Evolutionary conservation across 2,329 filamentous ascomycete genomes (phyloP).

Genomic region (Aureobasidium musti): DNA sequence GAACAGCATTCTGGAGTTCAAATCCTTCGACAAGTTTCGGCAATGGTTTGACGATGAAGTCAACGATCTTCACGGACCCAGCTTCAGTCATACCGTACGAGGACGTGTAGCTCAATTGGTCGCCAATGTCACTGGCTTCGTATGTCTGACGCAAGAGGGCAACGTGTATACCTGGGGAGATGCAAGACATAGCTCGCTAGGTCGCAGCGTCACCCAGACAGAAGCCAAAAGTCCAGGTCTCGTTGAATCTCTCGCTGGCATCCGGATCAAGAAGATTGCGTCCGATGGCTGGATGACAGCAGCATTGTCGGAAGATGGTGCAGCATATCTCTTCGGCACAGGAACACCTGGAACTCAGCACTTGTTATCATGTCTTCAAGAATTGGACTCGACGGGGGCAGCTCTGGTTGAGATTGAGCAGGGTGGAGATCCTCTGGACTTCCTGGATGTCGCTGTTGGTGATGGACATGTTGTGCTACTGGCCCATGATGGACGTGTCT

Average conservation of each 20-base stretch:
- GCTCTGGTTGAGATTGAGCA: conserved; percentile 42
- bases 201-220: conserved; percentile 48
- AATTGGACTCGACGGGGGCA: conserved; percentile 35
- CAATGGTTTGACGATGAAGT: conserved; percentile 37
- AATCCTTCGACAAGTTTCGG: conserved; percentile 34
- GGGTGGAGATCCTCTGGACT: conserved; percentile 47
- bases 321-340: conserved; percentile 65
- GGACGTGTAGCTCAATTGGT: conserved; percentile 39
- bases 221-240: conserved; percentile 51
- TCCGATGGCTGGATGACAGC: conserved; percentile 59
- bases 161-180: conserved; percentile 57
- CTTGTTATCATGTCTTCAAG: conserved; percentile 33
- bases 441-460: conserved; percentile 61
- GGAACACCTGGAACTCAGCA: conserved; percentile 34
- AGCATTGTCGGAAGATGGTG: conserved; percentile 59
- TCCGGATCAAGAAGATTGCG: conserved; percentile 57
- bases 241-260: conserved; percentile 54
- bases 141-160: conserved; percentile 42
- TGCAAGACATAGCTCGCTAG: conserved; percentile 60
- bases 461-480: conserved; percentile 61
- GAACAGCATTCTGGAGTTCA: conserved; percentile 39
- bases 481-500: conserved; percentile 54
- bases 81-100: conserved; percentile 36
- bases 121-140: conserved; percentile 46
- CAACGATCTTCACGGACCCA: conserved; percentile 32